Evolutionary conservation across 495 filamentous ascomycete genomes (phyloP).

Genomic region (Hypoxylon crocopeplum): DNA sequence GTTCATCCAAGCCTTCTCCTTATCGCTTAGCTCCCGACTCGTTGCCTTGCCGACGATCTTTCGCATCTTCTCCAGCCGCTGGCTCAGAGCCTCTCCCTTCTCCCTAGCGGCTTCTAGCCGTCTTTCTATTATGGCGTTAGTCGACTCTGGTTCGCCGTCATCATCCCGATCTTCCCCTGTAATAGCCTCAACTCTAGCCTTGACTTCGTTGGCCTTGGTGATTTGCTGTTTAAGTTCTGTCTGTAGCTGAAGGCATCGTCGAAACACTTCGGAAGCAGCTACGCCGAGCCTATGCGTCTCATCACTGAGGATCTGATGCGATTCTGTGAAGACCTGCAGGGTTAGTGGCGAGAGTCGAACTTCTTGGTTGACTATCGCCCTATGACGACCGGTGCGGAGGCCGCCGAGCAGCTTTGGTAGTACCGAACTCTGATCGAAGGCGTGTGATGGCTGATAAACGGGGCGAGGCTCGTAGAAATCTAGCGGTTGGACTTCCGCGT

Average conservation of each 20-base stretch:
- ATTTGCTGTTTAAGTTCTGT: conserved; percentile 77
- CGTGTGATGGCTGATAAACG: conserved; percentile 72
- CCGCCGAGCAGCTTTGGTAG: conserved; percentile 68
- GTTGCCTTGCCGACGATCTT: conserved; percentile 64
- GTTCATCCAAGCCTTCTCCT: conserved; percentile 70
- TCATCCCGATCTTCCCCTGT: conserved; percentile 66
- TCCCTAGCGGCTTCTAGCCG: conserved; percentile 65
- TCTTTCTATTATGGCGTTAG: conserved; percentile 62
- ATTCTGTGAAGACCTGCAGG: conserved; percentile 75
- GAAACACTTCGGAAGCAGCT: conserved; percentile 83
- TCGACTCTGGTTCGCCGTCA: conserved; percentile 47
- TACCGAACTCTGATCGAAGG: conserved; percentile 64
- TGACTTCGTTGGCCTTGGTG: conserved; percentile 68
- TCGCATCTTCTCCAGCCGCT: conserved; percentile 68
- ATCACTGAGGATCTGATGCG: conserved; percentile 73
- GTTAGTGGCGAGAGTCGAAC: conserved; percentile 77
- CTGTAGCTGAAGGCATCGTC: conserved; percentile 74
- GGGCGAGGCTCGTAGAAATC: conserved; percentile 62
- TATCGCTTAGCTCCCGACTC: conserved; percentile 73
- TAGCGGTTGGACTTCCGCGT: conserved; percentile 44
- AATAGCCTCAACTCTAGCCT: conserved; percentile 68
- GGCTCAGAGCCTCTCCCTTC: conserved; percentile 64
- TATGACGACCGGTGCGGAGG: conserved; percentile 64
- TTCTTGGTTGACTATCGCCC: conserved; percentile 69
- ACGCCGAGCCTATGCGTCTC: conserved; percentile 75